These are phyloP conservation scores for Phytophthora fragariaefolia DNA, from an alignment of 352 stramenopile species.

Conservation along the genomic window DNA sequence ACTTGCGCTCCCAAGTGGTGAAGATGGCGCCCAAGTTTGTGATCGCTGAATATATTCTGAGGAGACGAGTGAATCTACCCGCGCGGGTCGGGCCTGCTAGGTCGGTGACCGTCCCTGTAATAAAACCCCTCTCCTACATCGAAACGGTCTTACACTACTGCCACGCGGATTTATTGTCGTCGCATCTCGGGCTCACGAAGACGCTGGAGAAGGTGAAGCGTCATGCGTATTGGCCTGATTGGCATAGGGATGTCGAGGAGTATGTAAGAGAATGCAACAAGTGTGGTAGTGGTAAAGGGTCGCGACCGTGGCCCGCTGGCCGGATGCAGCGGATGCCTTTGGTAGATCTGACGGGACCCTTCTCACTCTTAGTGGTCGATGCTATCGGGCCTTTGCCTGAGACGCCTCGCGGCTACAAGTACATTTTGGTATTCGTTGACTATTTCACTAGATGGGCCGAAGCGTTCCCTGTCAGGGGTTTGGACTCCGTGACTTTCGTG, in stretches of 20 bases:
- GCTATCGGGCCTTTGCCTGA: background rate
- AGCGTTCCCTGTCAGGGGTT: too few species aligned
- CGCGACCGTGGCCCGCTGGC: slow-evolving; percentile 1
- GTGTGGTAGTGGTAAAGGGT: background rate
- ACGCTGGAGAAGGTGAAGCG: slow-evolving; percentile 5
- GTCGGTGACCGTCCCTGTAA: background rate
- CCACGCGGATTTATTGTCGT: slow-evolving; percentile 9
- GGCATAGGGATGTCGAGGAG: background rate
- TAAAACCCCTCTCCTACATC: slow-evolving; percentile 3
- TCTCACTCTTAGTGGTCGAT: background rate
- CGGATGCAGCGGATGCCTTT: slow-evolving; percentile 15
- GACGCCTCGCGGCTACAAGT: background rate
- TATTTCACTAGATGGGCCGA: too few species aligned
- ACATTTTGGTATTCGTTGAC: slow-evolving; percentile 1
- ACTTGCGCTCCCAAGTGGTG: background rate
- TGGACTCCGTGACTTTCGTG: too few species aligned
- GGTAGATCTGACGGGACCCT: background rate
- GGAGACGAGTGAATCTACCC: slow-evolving; percentile 1
- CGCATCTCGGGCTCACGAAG: slow-evolving; percentile 3
- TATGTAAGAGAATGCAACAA: background rate
- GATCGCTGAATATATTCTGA: slow-evolving; percentile 1
- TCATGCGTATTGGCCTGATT: too few species aligned
- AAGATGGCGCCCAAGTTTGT: background rate
- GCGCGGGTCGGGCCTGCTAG: background rate
- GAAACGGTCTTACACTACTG: slow-evolving; percentile 20